A percentile compares a stretch with the other conserved stretches of the same genome.
Evolutionary conservation across 1,139 yeast genomes (phyloP).

Genomic region (Geotrichum bryndzae): DNA sequence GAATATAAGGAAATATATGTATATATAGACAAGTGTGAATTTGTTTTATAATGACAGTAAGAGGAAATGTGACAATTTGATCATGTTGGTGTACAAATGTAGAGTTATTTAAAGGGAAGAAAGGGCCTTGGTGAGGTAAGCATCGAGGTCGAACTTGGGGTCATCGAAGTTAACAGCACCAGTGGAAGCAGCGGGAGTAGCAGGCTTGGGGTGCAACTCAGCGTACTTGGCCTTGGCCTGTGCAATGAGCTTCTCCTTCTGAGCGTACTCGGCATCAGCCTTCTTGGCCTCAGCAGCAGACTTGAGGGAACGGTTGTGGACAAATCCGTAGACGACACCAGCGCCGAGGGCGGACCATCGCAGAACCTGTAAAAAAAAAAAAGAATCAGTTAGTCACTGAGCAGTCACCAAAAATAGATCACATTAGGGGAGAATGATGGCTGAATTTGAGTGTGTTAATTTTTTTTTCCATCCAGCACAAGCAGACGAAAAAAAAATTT

Average conservation of each 20-base stretch:
- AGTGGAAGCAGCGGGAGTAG: conserved; percentile 32
- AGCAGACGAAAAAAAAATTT: neutral
- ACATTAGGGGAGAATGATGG: neutral
- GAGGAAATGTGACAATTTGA: neutral
- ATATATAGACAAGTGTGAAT: neutral
- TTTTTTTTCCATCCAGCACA: neutral
- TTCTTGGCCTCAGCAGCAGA: conserved; percentile 52
- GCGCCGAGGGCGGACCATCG: conserved; percentile 91
- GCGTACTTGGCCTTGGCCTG: conserved; percentile 89
- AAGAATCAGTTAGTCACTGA: neutral
- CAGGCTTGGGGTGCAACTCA: conserved; percentile 51
- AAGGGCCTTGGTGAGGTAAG: conserved; percentile 34
- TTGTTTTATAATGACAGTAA: neutral
- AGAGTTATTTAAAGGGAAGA: conserved; percentile 13
- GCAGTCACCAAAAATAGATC: neutral
- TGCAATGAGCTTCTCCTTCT: conserved; percentile 68
- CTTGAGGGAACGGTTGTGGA: conserved; percentile 70
- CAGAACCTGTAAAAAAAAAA: conserved; percentile 48
- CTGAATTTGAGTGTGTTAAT: neutral
- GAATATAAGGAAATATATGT: neutral
- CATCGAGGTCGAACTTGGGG: conserved; percentile 79
- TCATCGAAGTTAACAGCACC: conserved; percentile 63
- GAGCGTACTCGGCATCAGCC: conserved; percentile 54
- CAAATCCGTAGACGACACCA: conserved; percentile 85
- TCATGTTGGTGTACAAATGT: neutral